A percentile compares a stretch with the other conserved stretches of the same genome.
Evolutionary conservation across 2,329 filamentous ascomycete genomes (phyloP).

Genomic region (Calonectria pauciramosa): DNA sequence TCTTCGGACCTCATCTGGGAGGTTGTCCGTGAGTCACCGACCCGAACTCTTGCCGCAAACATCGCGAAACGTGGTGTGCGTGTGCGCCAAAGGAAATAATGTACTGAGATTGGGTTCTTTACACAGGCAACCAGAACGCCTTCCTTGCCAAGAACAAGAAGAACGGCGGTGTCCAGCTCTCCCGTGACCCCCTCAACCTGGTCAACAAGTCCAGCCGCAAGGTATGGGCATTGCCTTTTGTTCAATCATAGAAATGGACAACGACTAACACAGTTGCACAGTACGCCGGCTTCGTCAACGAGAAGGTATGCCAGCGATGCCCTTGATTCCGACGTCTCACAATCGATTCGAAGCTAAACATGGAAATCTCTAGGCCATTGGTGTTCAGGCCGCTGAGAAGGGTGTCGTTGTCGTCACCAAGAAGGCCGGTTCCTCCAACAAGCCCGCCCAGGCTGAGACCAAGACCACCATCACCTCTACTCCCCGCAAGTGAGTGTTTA

Average conservation of each 20-base stretch:
- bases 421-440: constrained; percentile 79
- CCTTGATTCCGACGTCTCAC: constrained; percentile 27
- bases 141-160: constrained; percentile 92
- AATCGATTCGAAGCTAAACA: constrained; percentile 40
- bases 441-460: constrained; percentile 77
- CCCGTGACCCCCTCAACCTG: constrained; percentile 94
- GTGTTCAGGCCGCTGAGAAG: constrained; percentile 78
- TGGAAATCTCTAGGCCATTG: constrained; percentile 76
- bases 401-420: constrained; percentile 88
- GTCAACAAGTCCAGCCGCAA: constrained; percentile 93
- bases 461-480: constrained; percentile 80
- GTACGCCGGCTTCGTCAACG: constrained; percentile 94
- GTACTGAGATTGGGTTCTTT: constrained; percentile 38
- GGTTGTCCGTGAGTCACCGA: constrained; percentile 86
- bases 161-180: constrained; percentile 88
- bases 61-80: constrained; percentile 15
- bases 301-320: constrained; percentile 75
- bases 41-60: not conserved
- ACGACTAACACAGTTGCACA: constrained; percentile 60
- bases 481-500: constrained; percentile 73
- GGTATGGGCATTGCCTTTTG: constrained; percentile 62
- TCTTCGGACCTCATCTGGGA: constrained; percentile 96
- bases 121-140: constrained; percentile 85
- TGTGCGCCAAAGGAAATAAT: constrained; percentile 32
- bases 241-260: not conserved